phyloP scores from a whole-genome alignment of 495 filamentous ascomycete genomes.

The Bombardia bombarda region DNA sequence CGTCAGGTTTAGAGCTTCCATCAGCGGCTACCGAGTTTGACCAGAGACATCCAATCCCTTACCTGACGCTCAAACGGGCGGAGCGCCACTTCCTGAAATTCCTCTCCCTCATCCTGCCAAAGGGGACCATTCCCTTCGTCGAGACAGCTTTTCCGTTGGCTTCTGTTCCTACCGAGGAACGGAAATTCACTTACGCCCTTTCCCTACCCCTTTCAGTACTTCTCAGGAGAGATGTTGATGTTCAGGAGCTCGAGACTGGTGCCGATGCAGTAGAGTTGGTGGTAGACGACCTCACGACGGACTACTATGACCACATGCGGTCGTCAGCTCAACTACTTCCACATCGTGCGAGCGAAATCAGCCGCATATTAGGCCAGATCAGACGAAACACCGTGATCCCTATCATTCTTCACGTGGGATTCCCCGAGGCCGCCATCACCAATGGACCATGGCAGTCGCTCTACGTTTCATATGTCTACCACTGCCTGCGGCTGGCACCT shows the following conservation, averaged over 20 bases:
- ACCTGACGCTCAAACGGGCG: conserved; percentile 62
- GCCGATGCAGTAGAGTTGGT: conserved; percentile 63
- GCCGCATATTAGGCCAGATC: conserved; percentile 42
- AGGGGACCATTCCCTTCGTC: conserved; percentile 43
- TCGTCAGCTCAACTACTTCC: conserved; percentile 38
- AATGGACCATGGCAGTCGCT: conserved; percentile 25
- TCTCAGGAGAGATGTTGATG: conserved; percentile 35
- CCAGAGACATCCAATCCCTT: conserved; percentile 44
- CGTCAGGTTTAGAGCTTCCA: conserved; percentile 6
- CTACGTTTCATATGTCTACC: conserved; percentile 50
- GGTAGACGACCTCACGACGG: conserved; percentile 42
- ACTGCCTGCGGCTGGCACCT: conserved; percentile 56
- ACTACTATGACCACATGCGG: conserved; percentile 27
- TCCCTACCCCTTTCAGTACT: conserved; percentile 51
- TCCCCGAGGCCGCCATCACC: conserved; percentile 22
- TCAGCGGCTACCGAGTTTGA: conserved; percentile 23
- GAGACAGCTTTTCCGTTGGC: conserved; percentile 62
- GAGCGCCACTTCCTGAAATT: conserved; percentile 67
- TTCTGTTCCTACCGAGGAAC: conserved; percentile 49
- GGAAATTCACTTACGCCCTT: conserved; percentile 59
- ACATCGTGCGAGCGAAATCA: conserved; percentile 40
- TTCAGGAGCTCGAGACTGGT: conserved; percentile 54
- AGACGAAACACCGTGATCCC: conserved; percentile 54
- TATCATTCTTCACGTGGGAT: conserved; percentile 56
- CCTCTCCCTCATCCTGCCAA: conserved; percentile 51